Base-by-base conservation (phyloP, 2,329 filamentous ascomycete species). In the Colletotrichum sp. region DNA sequence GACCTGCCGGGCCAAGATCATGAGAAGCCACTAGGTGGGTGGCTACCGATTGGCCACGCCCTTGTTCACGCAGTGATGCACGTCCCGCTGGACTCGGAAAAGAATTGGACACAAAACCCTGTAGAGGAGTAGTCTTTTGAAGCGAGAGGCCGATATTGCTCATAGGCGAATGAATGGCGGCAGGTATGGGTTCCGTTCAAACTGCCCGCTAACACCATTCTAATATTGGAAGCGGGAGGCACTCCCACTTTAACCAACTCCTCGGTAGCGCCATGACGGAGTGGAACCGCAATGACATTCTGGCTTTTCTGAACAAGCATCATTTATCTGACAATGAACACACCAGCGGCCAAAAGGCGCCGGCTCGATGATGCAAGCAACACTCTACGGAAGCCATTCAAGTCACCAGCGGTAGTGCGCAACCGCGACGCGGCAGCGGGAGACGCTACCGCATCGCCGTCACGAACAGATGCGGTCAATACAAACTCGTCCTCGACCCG, bases 331-430 rank as follows among this genome's bases (percentile, higher is more conserved):
- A 52, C 30, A 12, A 77, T 77, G 72, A 55, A 48, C 52, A 76
- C 72, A 10, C 77, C 77, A 30, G 61, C 71, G 16, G 66, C 77
- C 8, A 78, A 78, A 30, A 70, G 76, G 27, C 76, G 76, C 43
- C 76, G 77, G 8, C 43, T 76, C 64, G 73, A 78, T 22, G 30
- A 36, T 34, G 77, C 77, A 32, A 77, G 69, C 70, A 65, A 77
- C 43, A 74, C 76, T 13, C 70, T 78, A 12, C 76, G 75, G 16
- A 72, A 77, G 58, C 77, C 77, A 13, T 78, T 78, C 52, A 75
- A 71, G 12, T 78, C 77, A 25, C 77, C 77, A 6, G 66, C 61
- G 15, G 15, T 77, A 39, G 65, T 66, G 58, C 61, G 72, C 28
- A 65, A 69, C 69, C 52, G 22, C n/a, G 28, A 61, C 12, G n/a